phyloP scores from a whole-genome alignment of 1,284 basidiomycete species.

The Ustilago shanxiensis region DNA sequence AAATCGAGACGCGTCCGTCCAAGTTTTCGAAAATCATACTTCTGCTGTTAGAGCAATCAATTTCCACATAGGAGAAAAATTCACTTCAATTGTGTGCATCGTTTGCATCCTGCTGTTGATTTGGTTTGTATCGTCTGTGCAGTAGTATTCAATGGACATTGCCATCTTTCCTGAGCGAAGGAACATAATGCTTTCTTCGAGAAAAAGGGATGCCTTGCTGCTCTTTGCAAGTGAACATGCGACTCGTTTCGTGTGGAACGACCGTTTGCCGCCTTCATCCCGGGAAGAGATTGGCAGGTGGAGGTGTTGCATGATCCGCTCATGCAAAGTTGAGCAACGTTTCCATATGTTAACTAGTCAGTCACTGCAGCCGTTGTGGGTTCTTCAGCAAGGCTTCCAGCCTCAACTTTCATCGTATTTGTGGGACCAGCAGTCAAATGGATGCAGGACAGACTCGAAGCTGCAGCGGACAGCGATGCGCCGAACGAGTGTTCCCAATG shows the following conservation, averaged over 20 bases:
- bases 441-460: not conserved
- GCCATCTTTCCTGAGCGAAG: no score
- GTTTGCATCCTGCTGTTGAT: no score
- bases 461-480: not conserved
- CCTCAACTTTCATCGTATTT: not conserved
- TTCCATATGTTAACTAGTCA: no score
- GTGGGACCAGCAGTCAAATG: not conserved
- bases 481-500: not conserved
- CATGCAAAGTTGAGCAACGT: not conserved
- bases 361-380: no score
- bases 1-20: constrained; percentile 1
- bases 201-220: no score
- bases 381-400: not conserved
- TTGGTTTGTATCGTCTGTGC: no score
- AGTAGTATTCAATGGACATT: no score
- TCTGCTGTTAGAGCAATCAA: not conserved
- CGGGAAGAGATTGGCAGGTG: constrained; percentile 4
- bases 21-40: not conserved
- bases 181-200: no score
- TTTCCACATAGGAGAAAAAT: no score
- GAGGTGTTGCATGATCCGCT: constrained; percentile 7
- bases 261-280: not conserved
- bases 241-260: not conserved
- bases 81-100: no score
- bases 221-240: no score